These are phyloP conservation scores for Colletotrichum scovillei DNA, from an alignment of 2,329 filamentous ascomycete species.

Conservation along the genomic window DNA sequence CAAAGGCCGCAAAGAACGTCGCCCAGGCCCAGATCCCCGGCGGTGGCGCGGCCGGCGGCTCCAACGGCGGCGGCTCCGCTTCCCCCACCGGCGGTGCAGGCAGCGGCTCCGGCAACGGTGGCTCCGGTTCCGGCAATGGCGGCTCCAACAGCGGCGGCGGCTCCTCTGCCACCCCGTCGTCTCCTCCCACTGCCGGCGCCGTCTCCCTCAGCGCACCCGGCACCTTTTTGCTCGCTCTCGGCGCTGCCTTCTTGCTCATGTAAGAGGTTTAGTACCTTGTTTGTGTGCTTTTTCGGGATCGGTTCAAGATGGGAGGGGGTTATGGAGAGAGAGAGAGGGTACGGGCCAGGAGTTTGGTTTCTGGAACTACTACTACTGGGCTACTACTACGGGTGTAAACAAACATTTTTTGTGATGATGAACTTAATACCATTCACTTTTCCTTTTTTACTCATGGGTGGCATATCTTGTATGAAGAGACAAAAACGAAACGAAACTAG, in stretches of 20 bases:
- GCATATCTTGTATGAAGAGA: background rate
- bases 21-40: slow-evolving; percentile 41
- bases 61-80: slow-evolving; percentile 33
- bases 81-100: slow-evolving; percentile 37
- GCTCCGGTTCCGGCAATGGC: slow-evolving; percentile 33
- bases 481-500: slow-evolving; percentile 11
- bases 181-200: slow-evolving; percentile 38
- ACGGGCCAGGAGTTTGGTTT: slow-evolving; percentile 14
- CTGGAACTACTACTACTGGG: slow-evolving; percentile 8
- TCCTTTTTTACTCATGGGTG: slow-evolving; percentile 16
- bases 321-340: background rate
- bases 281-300: background rate
- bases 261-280: slow-evolving; percentile 33
- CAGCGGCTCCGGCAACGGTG: slow-evolving; percentile 34
- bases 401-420: slow-evolving; percentile 17
- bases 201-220: slow-evolving; percentile 52
- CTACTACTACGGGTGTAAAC: slow-evolving; percentile 21
- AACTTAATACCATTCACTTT: slow-evolving; percentile 35
- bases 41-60: slow-evolving; percentile 35
- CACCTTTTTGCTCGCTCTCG: slow-evolving; percentile 56
- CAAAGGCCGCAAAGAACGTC: slow-evolving; percentile 46
- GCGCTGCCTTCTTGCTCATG: slow-evolving; percentile 55
- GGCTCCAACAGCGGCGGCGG: slow-evolving; percentile 29
- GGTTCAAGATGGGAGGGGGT: background rate
- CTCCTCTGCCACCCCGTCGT: slow-evolving; percentile 14